phyloP scores from a whole-genome alignment of 371 early-diverging fungal genomes.

The Choanephora cucurbitarum region DNA sequence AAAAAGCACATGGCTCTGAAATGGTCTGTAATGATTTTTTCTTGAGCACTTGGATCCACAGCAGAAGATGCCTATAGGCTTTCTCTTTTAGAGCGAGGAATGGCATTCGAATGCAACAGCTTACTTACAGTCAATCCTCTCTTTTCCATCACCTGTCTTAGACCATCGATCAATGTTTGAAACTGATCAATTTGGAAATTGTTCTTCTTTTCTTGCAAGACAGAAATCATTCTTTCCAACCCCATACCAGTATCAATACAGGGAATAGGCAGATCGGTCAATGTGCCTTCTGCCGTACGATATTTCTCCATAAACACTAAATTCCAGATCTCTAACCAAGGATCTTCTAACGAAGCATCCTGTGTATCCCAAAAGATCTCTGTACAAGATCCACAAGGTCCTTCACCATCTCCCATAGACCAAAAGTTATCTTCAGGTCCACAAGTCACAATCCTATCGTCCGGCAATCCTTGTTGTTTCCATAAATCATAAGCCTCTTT shows the following conservation, averaged over 20 bases:
- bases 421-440: conserved; percentile 80
- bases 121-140: conserved; percentile 29
- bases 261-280: conserved; percentile 57
- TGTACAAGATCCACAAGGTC: conserved; percentile 82
- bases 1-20: conserved; percentile 72
- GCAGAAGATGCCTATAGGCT: conserved; percentile 20
- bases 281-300: conserved; percentile 54
- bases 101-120: no score
- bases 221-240: conserved; percentile 71
- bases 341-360: conserved; percentile 48
- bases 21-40: conserved; percentile 79
- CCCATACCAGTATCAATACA: conserved; percentile 89
- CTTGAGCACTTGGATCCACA: conserved; percentile 50
- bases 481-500: conserved; percentile 66
- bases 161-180: conserved; percentile 44
- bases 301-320: conserved; percentile 83
- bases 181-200: conserved; percentile 79
- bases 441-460: conserved; percentile 58
- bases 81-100: no score
- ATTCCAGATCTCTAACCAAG: conserved; percentile 85
- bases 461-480: conserved; percentile 65
- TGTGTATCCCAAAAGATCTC: conserved; percentile 83
- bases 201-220: conserved; percentile 62
- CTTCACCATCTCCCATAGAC: conserved; percentile 84
- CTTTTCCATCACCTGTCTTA: conserved; percentile 39